Evolutionary conservation across 164 flowering plant species (phyloP).

Genomic region (Stephania japonica): DNA sequence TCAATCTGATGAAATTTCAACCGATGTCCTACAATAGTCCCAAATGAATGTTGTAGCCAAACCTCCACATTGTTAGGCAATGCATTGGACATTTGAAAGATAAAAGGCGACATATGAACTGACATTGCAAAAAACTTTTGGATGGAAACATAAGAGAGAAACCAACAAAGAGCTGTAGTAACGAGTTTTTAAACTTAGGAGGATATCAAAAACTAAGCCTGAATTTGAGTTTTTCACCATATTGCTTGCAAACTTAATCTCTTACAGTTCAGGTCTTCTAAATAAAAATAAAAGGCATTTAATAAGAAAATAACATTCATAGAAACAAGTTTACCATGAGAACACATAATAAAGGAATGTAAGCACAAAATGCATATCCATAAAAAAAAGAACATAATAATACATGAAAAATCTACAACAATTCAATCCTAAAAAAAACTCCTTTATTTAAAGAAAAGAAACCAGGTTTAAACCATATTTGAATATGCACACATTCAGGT

Average conservation of each 20-base stretch:
- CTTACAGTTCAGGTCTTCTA: background rate
- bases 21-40: background rate
- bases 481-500: no score
- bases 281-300: no score
- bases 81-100: no score
- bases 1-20: background rate
- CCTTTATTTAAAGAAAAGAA: no score
- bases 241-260: background rate
- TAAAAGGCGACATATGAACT: no score
- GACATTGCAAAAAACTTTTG: background rate
- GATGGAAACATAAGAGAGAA: background rate
- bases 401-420: no score
- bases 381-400: no score
- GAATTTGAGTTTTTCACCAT: no score
- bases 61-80: background rate
- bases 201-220: background rate
- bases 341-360: background rate
- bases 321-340: background rate
- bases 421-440: no score
- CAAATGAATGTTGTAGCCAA: background rate
- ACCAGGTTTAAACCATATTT: no score
- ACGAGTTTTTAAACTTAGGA: background rate
- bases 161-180: background rate
- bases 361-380: no score
- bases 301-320: no score